These are phyloP conservation scores for Cucurbita maxima DNA, from an alignment of 306 rosid species.

Conservation along the genomic window DNA sequence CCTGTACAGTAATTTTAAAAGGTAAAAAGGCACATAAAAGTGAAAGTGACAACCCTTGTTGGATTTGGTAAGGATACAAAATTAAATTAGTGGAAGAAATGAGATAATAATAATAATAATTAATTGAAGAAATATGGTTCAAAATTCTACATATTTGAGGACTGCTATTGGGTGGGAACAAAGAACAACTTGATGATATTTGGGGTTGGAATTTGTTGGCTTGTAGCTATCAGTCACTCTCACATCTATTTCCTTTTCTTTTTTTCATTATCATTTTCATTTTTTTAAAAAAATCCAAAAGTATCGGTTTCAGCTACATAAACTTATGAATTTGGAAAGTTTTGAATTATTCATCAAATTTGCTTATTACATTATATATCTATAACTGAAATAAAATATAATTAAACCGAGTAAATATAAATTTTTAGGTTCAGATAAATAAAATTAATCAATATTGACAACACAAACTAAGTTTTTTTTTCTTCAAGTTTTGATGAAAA, in stretches of 20 bases:
- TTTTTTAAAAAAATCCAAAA: background rate
- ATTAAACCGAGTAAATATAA: background rate
- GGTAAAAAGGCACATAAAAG: background rate
- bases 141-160: background rate
- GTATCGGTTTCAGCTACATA: background rate
- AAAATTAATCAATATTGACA: background rate
- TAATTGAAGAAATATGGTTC: background rate
- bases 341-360: background rate
- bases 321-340: background rate
- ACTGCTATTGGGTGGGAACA: slow-evolving; percentile 5
- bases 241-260: background rate
- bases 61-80: slow-evolving; percentile 6
- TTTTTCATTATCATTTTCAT: background rate
- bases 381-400: no score
- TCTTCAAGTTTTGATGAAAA: background rate
- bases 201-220: slow-evolving; percentile 3
- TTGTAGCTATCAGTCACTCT: background rate
- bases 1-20: background rate
- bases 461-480: background rate
- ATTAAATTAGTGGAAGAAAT: background rate
- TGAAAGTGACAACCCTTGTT: slow-evolving; percentile 4
- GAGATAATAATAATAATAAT: background rate
- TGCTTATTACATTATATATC: no score
- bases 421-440: background rate
- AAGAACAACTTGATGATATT: background rate